Evolutionary conservation across 176 grass and related monocot genomes (phyloP), one percentile per base, ranked within the genome.

Genomic region (Ensete glaucum): DNA sequence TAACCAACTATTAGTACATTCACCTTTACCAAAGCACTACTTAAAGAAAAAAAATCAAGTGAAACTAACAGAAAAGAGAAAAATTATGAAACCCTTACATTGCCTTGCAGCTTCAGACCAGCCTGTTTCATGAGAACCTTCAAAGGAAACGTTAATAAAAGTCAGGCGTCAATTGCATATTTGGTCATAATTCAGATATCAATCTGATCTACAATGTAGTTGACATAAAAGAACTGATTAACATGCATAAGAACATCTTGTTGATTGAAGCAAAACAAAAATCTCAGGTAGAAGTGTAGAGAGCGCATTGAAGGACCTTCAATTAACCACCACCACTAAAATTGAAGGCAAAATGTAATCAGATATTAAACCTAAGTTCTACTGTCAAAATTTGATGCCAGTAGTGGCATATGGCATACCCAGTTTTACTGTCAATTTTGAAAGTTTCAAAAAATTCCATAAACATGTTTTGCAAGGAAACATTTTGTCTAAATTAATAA

Each of bases 71-170:
- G 10, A 77, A 51, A 27, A 77, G 21, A 77, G 9, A 56, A 14
- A 27, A 56, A n/a, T 7, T 8, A 70, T 51, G 20, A 77, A 63
- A 58, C 34, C 34, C 90, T 91, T 93, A 98, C 94, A 73, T 63
- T 91, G 73, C 89, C 81, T 64, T 87, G 80, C 63, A 98, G 90
- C 82, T 98, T 93, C 76, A 98, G 71, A 85, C 90, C 82, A 71
- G 94, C 86, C 83, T 98, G 94, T 72, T 89, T 98, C 78, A 79
- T 84, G 66, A 98, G 90, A 58, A 98, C 88, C 94, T 98, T 82
- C 69, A 81, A 62, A 64, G 11, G 55, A 65, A 55, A 53, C 24
- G 73, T 29, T 58, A 17, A 53, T 53, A 22, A 12, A 55, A 29
- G 24, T 17, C 72, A 74, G 25, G 34, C 34, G 34, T 0, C 34